These are phyloP conservation scores for Candida incommunis DNA, from an alignment of 805 yeast species.

Conservation along the genomic window DNA sequence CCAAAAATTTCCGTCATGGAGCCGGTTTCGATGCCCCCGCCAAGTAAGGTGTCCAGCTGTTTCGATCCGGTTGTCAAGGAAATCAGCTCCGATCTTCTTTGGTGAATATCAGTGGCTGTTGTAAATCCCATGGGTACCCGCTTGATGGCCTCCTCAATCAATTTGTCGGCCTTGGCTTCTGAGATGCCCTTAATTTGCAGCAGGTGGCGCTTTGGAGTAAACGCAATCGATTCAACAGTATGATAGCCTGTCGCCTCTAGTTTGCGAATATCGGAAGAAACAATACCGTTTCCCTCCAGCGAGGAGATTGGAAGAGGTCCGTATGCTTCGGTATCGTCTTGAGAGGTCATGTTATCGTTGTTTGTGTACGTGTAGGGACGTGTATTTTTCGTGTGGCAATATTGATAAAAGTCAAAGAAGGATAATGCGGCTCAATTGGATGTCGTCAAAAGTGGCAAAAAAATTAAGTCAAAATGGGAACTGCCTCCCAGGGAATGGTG, in stretches of 20 bases:
- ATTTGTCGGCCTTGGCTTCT: constrained; percentile 85
- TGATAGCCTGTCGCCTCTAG: constrained; percentile 71
- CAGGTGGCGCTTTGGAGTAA: constrained; percentile 73
- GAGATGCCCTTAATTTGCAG: constrained; percentile 79
- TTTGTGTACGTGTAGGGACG: background rate
- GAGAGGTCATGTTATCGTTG: background rate
- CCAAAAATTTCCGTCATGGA: constrained; percentile 94
- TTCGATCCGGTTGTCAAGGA: constrained; percentile 93
- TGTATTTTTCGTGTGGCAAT: background rate
- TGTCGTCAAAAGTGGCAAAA: too few relatives aligned
- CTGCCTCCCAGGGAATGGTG: too few relatives aligned
- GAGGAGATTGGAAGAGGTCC: constrained; percentile 5
- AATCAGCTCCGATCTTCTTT: constrained; percentile 77
- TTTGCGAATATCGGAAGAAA: constrained; percentile 63
- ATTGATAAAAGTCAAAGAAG: too few relatives aligned
- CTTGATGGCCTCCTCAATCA: constrained; percentile 70
- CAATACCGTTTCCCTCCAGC: constrained; percentile 67
- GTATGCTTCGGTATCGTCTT: background rate
- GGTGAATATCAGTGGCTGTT: constrained; percentile 89
- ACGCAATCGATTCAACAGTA: constrained; percentile 88
- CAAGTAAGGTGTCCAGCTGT: constrained; percentile 79
- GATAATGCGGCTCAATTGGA: too few relatives aligned
- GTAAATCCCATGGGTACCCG: constrained; percentile 94
- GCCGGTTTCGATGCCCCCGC: constrained; percentile 97
- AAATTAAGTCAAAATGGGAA: too few relatives aligned